Conservation (phyloP, 331 rosid species). For the Acacia concinna region DNA sequence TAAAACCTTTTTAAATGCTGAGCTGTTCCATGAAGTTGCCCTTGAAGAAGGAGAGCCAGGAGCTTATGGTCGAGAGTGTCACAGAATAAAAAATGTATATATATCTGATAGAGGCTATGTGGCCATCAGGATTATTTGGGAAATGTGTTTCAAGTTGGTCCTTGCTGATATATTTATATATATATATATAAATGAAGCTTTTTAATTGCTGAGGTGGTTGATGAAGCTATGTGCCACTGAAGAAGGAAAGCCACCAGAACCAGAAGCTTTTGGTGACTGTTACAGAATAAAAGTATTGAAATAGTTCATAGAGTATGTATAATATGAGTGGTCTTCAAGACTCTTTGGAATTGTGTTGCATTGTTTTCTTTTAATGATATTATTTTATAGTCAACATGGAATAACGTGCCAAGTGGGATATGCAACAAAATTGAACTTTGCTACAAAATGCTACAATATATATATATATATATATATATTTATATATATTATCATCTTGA, state of each 20-base stretch:
- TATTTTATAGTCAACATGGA: conserved; percentile 1
- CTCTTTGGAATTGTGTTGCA: conserved; percentile 31
- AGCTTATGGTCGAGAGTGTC: background rate
- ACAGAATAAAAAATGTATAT: background rate
- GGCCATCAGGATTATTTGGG: background rate
- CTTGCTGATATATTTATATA: too few species aligned
- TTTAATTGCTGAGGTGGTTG: background rate
- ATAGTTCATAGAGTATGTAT: background rate
- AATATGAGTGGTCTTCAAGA: conserved; percentile 16
- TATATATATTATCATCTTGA: background rate
- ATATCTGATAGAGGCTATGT: background rate
- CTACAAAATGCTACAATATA: background rate
- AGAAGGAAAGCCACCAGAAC: conserved; percentile 25
- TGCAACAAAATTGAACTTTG: conserved; percentile 5
- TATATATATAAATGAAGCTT: too few species aligned
- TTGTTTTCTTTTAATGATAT: conserved; percentile 8
- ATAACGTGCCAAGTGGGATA: conserved; percentile 34
- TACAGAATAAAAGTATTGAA: background rate
- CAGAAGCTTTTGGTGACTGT: background rate
- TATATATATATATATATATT: too few species aligned
- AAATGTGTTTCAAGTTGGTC: background rate
- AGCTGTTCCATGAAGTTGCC: background rate
- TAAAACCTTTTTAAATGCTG: background rate
- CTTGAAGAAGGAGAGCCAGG: conserved; percentile 23
- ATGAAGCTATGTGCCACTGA: background rate